phyloP scores from a whole-genome alignment of 75 land plant species.

The Pinus albicaulis region DNA sequence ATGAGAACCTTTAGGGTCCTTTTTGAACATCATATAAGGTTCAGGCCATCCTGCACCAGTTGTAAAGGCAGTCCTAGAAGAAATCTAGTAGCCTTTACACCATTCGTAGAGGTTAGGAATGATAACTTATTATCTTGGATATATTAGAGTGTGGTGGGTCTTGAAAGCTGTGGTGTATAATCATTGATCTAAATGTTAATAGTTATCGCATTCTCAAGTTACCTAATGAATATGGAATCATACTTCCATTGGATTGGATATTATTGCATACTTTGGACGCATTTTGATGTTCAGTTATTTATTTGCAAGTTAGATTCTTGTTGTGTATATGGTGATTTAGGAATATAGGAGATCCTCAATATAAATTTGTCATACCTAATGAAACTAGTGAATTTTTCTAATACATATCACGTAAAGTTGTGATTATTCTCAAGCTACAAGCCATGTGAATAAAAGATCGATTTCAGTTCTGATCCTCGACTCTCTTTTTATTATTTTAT shows the following conservation, averaged over 20 bases:
- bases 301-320: neutral
- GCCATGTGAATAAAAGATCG: neutral
- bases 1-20: neutral
- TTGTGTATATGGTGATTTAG: neutral
- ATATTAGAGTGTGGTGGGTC: neutral
- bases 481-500: neutral
- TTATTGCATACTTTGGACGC: neutral
- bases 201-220: neutral
- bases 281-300: conserved; percentile 4
- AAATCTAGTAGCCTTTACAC: conserved; percentile 1
- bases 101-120: neutral
- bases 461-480: neutral
- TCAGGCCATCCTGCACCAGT: neutral
- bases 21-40: neutral
- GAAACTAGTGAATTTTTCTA: neutral
- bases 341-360: conserved; percentile 5
- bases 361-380: neutral
- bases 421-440: neutral
- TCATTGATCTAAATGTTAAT: neutral
- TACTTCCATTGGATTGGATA: conserved; percentile 1
- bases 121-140: neutral
- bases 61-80: neutral
- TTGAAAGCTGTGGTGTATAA: neutral
- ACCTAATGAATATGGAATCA: neutral
- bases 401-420: too few species aligned